Percentiles rank a stretch among this genome's conserved stretches.
phyloP scores from a whole-genome alignment of 768 basidiomycete species.

The Trametes meyenii region DNA sequence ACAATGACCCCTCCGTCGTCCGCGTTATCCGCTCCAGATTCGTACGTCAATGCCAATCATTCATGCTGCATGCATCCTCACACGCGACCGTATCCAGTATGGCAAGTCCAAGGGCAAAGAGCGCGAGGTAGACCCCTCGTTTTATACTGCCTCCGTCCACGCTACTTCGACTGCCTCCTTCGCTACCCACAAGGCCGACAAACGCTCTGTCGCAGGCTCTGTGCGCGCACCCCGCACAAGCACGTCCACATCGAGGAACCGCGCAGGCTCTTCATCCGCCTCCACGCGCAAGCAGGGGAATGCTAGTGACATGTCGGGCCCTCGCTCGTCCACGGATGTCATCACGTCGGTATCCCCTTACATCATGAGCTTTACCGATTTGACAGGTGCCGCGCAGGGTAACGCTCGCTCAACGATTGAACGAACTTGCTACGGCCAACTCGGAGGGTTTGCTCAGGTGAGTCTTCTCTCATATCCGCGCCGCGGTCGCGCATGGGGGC shows the following conservation, averaged over 20 bases:
- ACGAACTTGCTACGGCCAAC: slow-evolving; percentile 80
- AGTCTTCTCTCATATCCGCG: slow-evolving; percentile 38
- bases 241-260: slow-evolving; percentile 25
- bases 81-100: slow-evolving; percentile 29
- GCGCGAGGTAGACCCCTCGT: slow-evolving; percentile 29
- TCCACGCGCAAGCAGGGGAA: slow-evolving; percentile 17
- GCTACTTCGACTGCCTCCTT: slow-evolving; percentile 21
- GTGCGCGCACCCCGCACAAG: slow-evolving; percentile 17
- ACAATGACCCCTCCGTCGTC: slow-evolving; percentile 30
- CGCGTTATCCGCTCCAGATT: slow-evolving; percentile 43
- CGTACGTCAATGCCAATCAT: slow-evolving; percentile 32
- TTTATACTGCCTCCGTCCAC: slow-evolving; percentile 23
- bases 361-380: slow-evolving; percentile 19
- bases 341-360: slow-evolving; percentile 35
- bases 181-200: slow-evolving; percentile 26
- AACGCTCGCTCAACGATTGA: slow-evolving; percentile 78
- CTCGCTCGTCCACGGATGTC: slow-evolving; percentile 34
- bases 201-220: slow-evolving; percentile 26
- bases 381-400: slow-evolving; percentile 46
- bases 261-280: slow-evolving; percentile 19
- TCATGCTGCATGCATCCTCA: slow-evolving; percentile 11
- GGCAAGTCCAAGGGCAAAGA: slow-evolving; percentile 36
- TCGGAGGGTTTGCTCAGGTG: slow-evolving; percentile 69
- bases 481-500: too few relatives aligned
- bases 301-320: slow-evolving; percentile 21